These are phyloP conservation scores for Dipteronia dyeriana DNA, from an alignment of 345 rosid genomes.

Conservation along the genomic window DNA sequence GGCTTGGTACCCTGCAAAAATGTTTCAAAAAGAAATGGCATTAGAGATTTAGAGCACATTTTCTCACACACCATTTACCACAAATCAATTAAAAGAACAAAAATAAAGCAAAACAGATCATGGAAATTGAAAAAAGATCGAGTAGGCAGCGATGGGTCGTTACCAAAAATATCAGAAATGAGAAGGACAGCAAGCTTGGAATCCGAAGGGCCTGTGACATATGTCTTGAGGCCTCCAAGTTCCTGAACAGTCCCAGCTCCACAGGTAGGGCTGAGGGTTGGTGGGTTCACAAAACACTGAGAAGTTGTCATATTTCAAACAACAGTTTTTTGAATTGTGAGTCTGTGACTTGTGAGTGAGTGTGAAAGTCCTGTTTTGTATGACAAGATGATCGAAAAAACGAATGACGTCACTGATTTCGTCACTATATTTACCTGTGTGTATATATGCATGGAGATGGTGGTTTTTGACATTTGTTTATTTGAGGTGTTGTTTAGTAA, in stretches of 20 bases:
- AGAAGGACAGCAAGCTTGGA: slow-evolving; percentile 66
- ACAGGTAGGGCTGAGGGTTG: slow-evolving; percentile 41
- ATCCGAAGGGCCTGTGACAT: slow-evolving; percentile 59
- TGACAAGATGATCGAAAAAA: neutral
- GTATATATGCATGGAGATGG: too few relatives aligned
- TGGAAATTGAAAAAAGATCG: neutral
- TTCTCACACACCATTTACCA: too few relatives aligned
- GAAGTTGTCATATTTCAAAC: slow-evolving; percentile 51
- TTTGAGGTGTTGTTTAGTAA: too few relatives aligned
- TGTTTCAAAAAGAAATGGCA: neutral
- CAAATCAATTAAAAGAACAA: too few relatives aligned
- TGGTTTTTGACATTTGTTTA: too few relatives aligned
- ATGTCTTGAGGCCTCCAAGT: slow-evolving; percentile 62
- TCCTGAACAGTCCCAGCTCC: slow-evolving; percentile 68
- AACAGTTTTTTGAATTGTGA: neutral
- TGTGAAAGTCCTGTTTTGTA: neutral
- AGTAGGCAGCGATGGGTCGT: neutral
- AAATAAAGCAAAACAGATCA: neutral
- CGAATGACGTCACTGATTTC: slow-evolving; percentile 4
- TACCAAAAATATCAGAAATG: slow-evolving; percentile 62
- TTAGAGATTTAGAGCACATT: neutral
- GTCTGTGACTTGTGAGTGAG: neutral
- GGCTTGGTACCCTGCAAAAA: slow-evolving; percentile 16
- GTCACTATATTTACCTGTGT: neutral
- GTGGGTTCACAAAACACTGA: slow-evolving; percentile 82